Base-by-base conservation (phyloP, 2,329 filamentous ascomycete genomes). In the Ophiocordyceps sinensis region DNA sequence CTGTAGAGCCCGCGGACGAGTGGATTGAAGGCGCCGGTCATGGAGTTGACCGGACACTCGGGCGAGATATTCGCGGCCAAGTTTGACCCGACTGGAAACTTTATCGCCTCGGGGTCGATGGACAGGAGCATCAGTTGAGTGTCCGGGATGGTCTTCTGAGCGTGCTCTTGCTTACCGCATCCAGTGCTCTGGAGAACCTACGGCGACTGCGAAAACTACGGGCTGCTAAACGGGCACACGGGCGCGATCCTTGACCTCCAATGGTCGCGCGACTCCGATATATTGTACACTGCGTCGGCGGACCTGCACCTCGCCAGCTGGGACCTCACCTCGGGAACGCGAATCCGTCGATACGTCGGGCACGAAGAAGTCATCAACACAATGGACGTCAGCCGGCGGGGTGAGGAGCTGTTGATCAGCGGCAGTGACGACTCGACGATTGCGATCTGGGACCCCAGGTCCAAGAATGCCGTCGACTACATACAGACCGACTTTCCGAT, bases 311-410 rank as follows among this genome's bases (percentile, higher is more conserved):
- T 96, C 28, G 88, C 88, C 32, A 94, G 85, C 58, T 98, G 89
- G 89, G 89, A 98, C 55, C 65, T 94, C 35, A 89, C 91, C 49
- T 88, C 85, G 0, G 89, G 89, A n/a, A 75, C 82, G 49, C 77
- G 91, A 54, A 94, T 96, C 72, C 82, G 91, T 47, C 77, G 85
- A 55, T 93, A 98, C 55, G 68, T 87, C 11, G 91, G 91, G 1
- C 91, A 98, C 56, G 88, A 95, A 53, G 89, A 95, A 59, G 75
- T 95, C n/a, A 80, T 98, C 66, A 98, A 96, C 61, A 76, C 82
- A 45, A 67, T 96, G 59, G 88, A 94, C 53, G 79, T 93, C 46
- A 91, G 82, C 65, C 83, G 81, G 58, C 75, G 91, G 53, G 91
- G 91, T 41, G 86, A 94, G 58, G 91, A 96, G 55, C 65, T 95